phyloP scores from a whole-genome alignment of 345 rosid genomes.

The Populus euphratica region DNA sequence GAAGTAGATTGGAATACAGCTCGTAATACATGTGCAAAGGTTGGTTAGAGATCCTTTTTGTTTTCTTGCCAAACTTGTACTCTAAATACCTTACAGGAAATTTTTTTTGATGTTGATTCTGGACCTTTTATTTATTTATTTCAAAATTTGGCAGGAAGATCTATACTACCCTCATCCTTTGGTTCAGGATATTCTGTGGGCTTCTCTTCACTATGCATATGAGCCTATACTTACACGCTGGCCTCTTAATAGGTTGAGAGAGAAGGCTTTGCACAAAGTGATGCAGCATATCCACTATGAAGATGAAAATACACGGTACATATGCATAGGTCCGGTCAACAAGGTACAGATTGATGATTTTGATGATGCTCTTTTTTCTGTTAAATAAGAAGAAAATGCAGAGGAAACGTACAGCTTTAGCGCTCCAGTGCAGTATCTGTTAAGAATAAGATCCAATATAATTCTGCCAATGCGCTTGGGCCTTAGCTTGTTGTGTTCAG shows the following conservation, averaged over 20 bases:
- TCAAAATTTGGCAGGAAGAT: conserved; percentile 63
- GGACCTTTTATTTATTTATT: conserved; percentile 1
- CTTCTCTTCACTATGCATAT: conserved; percentile 55
- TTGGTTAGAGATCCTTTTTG: conserved; percentile 28
- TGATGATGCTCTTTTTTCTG: conserved; percentile 5
- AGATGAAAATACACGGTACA: conserved; percentile 76
- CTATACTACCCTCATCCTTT: conserved; percentile 88
- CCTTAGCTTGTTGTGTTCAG: neutral
- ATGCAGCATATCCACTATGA: conserved; percentile 86
- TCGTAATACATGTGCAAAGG: conserved; percentile 89
- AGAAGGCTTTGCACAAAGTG: conserved; percentile 53
- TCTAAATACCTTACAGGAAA: too few relatives aligned
- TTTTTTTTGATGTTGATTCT: too few relatives aligned
- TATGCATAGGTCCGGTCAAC: conserved; percentile 84
- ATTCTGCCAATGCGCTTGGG: neutral
- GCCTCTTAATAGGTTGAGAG: conserved; percentile 80
- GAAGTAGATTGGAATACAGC: conserved; percentile 83
- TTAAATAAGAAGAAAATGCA: too few relatives aligned
- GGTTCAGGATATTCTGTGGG: conserved; percentile 86
- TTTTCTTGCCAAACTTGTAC: too few relatives aligned
- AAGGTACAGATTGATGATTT: conserved; percentile 42
- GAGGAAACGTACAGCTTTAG: neutral
- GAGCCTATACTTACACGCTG: conserved; percentile 72
- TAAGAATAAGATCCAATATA: neutral
- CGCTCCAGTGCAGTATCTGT: neutral